Percentiles rank a stretch among this genome's conserved stretches.
phyloP scores from a whole-genome alignment of 768 basidiomycete genomes.

The Collybia nuda region DNA sequence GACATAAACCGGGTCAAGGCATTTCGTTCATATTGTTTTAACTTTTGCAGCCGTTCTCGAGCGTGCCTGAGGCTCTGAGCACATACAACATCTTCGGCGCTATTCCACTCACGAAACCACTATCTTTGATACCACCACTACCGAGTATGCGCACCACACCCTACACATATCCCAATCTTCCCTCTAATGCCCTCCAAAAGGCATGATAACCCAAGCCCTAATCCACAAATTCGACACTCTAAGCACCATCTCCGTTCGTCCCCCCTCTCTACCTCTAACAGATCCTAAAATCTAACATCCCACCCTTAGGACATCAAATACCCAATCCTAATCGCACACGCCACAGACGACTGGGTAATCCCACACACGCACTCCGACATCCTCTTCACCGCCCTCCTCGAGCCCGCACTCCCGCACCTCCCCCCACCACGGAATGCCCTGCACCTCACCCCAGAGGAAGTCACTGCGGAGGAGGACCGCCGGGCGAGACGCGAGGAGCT shows the following conservation, averaged over 20 bases:
- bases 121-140: slow-evolving; percentile 63
- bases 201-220: slow-evolving; percentile 34
- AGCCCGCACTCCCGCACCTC: slow-evolving; percentile 55
- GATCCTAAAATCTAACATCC: neutral
- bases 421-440: slow-evolving; percentile 25
- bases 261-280: neutral
- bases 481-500: slow-evolving; percentile 39
- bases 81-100: slow-evolving; percentile 67
- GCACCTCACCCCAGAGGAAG: slow-evolving; percentile 26
- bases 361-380: slow-evolving; percentile 69
- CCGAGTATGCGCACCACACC: slow-evolving; percentile 44
- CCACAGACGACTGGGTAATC: slow-evolving; percentile 78
- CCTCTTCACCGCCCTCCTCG: slow-evolving; percentile 72
- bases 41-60: slow-evolving; percentile 52
- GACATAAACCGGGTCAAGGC: slow-evolving; percentile 22
- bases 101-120: slow-evolving; percentile 72
- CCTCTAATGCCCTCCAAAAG: neutral
- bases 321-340: slow-evolving; percentile 74
- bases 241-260: slow-evolving; percentile 53
- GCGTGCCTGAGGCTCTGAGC: slow-evolving; percentile 61
- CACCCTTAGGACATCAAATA: slow-evolving; percentile 56
- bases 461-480: slow-evolving; percentile 38
- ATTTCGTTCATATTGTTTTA: slow-evolving; percentile 38
- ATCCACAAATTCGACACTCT: slow-evolving; percentile 63
- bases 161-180: neutral